Evolutionary conservation across 768 basidiomycete genomes (phyloP), one percentile per base, ranked within the genome.

Genomic region (Chalciporus chontae): DNA sequence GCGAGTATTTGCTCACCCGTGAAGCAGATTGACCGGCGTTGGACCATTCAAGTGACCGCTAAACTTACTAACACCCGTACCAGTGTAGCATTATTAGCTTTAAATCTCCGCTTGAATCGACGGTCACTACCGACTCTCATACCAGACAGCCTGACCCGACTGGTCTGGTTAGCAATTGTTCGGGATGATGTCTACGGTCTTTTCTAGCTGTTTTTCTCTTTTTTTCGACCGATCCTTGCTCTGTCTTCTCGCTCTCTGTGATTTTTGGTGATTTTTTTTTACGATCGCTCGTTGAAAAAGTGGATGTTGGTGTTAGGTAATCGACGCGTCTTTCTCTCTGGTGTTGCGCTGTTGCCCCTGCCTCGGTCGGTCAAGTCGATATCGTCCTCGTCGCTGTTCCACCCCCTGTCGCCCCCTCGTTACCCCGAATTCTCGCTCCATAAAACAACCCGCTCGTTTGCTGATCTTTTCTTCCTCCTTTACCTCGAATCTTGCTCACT

Each of bases 241-340:
- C n/a, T 45, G 14, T 3, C 17, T 42, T 40, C 50, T 53, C 32
- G 14, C 27, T 41, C 51, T 45, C 24, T 23, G 18, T 27, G 47
- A 7, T 19, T 54, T 61, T 57, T 51, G 4, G 17, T 31, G 13
- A 4, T 1, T 8, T 40, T 8, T 40, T 51, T 54, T 53, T 49
- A 23, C 11, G 21, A 15, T 66, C 63, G 63, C 60, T 46, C 40
- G 48, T 63, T 65, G 61, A 64, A 64, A 64, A 55, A 21, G 2
- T 17, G 24, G 29, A n/a, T 18, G 38, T 24, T 15, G 32, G 44
- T 39, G 52, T 65, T 65, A 65, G 57, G 59, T 65, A 66, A 65
- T 59, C 64, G 62, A 66, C 64, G 64, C 64, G 64, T n/a, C n/a
- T n/a, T n/a, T n/a, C 66, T 56, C 41, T n/a, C n/a, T n/a, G n/a